Evolutionary conservation across 306 rosid species (phyloP).

Genomic region (Cucumis sativus): DNA sequence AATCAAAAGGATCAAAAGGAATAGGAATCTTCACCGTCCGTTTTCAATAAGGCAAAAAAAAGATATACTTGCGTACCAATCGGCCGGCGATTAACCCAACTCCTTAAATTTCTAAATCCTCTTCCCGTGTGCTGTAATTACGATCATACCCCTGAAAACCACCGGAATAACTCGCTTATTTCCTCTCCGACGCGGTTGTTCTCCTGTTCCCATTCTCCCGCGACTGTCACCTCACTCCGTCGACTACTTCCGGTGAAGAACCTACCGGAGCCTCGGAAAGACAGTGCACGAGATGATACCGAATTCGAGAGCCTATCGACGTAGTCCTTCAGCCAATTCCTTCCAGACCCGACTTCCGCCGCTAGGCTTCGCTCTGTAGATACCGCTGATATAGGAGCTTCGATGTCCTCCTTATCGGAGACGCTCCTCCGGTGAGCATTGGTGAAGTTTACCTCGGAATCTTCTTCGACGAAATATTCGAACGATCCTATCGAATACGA

Average conservation of each 20-base stretch:
- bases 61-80: not conserved
- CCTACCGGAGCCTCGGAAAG: conserved; percentile 75
- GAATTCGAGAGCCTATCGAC: conserved; percentile 62
- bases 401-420: conserved; percentile 39
- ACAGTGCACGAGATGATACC: conserved; percentile 48
- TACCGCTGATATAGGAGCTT: not conserved
- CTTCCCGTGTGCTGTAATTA: conserved; percentile 17
- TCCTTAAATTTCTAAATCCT: not conserved
- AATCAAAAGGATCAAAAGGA: not conserved
- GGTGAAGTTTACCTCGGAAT: conserved; percentile 37
- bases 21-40: conserved; percentile 9
- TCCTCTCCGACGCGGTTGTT: conserved; percentile 58
- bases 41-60: not conserved
- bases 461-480: conserved; percentile 57
- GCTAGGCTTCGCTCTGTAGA: conserved; percentile 23
- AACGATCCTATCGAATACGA: conserved; percentile 84
- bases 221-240: conserved; percentile 37
- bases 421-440: conserved; percentile 35
- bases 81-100: not conserved
- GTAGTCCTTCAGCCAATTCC: conserved; percentile 74
- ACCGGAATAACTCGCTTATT: conserved; percentile 69
- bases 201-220: conserved; percentile 52
- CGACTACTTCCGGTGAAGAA: conserved; percentile 57
- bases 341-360: conserved; percentile 40
- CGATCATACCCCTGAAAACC: conserved; percentile 84